phyloP scores from a whole-genome alignment of 2,329 filamentous ascomycete genomes.

The Gnomoniopsis sp. region DNA sequence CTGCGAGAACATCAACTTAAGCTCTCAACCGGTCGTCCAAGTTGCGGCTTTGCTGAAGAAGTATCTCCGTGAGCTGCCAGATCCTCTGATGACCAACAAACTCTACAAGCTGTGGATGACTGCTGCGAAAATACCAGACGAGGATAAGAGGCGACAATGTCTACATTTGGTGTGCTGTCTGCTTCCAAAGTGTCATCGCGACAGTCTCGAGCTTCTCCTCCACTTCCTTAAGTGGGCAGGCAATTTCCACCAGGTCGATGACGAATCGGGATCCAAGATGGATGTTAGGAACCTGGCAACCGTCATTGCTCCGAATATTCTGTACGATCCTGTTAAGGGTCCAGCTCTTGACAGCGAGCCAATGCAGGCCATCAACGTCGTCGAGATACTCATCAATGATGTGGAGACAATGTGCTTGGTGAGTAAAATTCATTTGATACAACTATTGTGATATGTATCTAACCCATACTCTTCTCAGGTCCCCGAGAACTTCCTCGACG shows the following conservation, averaged over 20 bases:
- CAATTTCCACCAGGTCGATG: conserved; percentile 94
- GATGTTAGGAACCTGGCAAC: conserved; percentile 96
- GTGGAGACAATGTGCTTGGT: conserved; percentile 98
- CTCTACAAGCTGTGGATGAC: conserved; percentile 87
- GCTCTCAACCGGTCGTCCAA: conserved; percentile 86
- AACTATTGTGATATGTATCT: conserved; percentile 14
- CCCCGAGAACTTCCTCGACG: conserved; percentile 83
- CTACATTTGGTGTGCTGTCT: conserved; percentile 90
- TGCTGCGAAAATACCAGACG: conserved; percentile 81
- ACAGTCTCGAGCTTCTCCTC: conserved; percentile 93
- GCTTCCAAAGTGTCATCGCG: conserved; percentile 85
- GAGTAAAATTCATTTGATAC: conserved; percentile 35
- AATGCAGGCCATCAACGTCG: conserved; percentile 89
- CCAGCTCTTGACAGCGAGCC: conserved; percentile 77
- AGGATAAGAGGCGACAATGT: conserved; percentile 77
- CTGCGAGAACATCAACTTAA: conserved; percentile 80
- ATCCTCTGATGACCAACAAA: conserved; percentile 93
- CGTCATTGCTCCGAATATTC: conserved; percentile 93
- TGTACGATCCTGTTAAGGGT: conserved; percentile 67
- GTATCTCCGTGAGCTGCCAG: conserved; percentile 89
- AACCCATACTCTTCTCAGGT: conserved; percentile 55
- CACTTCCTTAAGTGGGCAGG: conserved; percentile 96
- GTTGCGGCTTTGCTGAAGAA: conserved; percentile 92
- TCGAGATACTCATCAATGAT: conserved; percentile 84
- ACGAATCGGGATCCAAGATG: conserved; percentile 98